Conservation (phyloP, 1,284 basidiomycete genomes). For the Lignosus rhinocerotis region DNA sequence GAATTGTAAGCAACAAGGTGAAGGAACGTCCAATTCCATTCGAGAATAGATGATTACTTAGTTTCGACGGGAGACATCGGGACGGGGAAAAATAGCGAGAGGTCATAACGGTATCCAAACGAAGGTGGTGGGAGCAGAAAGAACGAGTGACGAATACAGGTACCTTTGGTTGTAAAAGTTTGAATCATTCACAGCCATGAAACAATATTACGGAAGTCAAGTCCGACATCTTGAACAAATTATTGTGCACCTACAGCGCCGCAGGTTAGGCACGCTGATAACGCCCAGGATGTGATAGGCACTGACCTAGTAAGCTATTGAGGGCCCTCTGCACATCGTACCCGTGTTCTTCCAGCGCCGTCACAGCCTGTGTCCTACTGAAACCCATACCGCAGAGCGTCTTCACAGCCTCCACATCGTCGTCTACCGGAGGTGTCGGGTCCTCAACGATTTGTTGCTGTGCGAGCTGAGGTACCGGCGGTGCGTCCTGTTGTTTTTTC, state of each 20-base stretch:
- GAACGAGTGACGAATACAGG: constrained; percentile 24
- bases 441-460: constrained; percentile 51
- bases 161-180: constrained; percentile 19
- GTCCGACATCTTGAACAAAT: constrained; percentile 11
- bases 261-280: too few species aligned
- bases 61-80: constrained; percentile 5
- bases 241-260: constrained; percentile 17
- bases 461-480: constrained; percentile 41
- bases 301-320: constrained; percentile 57
- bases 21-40: constrained; percentile 17
- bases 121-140: constrained; percentile 22
- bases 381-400: constrained; percentile 83
- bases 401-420: constrained; percentile 78
- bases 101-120: constrained; percentile 28
- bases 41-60: constrained; percentile 22
- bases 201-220: background rate
- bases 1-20: constrained; percentile 2
- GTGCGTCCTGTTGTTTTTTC: constrained; percentile 61
- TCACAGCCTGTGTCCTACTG: constrained; percentile 73
- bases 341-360: constrained; percentile 71
- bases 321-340: constrained; percentile 76
- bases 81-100: constrained; percentile 12
- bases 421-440: constrained; percentile 58
- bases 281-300: background rate
- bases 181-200: constrained; percentile 21